phyloP scores from a whole-genome alignment of 345 rosid species.

The Syzygium aqueum region DNA sequence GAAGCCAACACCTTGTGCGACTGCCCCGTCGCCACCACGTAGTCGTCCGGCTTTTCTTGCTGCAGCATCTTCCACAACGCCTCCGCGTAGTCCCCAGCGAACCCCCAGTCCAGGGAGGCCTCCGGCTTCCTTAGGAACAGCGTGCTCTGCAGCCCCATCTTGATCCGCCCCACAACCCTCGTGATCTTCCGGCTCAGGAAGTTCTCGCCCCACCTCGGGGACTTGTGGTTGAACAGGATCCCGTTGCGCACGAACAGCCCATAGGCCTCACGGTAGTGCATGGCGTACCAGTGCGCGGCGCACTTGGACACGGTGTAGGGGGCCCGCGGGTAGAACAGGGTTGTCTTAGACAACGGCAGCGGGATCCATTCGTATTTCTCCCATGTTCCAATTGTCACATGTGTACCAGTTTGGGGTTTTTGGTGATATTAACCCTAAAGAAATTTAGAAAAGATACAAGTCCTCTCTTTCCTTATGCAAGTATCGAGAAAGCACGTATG shows the following conservation, averaged over 20 bases:
- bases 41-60: constrained; percentile 87
- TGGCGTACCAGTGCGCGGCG: constrained; percentile 98
- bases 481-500: not conserved
- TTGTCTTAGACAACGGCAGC: constrained; percentile 66
- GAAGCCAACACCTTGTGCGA: constrained; percentile 74
- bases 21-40: constrained; percentile 93
- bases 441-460: not conserved
- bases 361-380: constrained; percentile 19
- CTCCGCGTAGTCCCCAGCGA: constrained; percentile 91
- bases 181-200: constrained; percentile 93
- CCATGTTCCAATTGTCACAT: no score
- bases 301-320: constrained; percentile 92
- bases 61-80: constrained; percentile 99
- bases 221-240: constrained; percentile 85
- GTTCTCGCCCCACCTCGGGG: constrained; percentile 87
- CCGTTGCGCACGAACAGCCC: constrained; percentile 88
- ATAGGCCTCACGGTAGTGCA: constrained; percentile 87
- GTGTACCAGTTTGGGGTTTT: no score
- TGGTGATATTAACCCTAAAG: no score
- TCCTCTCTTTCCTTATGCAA: not conserved
- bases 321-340: constrained; percentile 92
- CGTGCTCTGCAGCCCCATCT: constrained; percentile 73
- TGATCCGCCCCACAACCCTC: constrained; percentile 85
- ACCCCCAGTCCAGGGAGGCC: constrained; percentile 95
- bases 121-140: constrained; percentile 71